A percentile compares a stretch with the other conserved stretches of the same genome.
phyloP scores from a whole-genome alignment of 2,329 filamentous ascomycete species.

The Lecanicillium sp. region DNA sequence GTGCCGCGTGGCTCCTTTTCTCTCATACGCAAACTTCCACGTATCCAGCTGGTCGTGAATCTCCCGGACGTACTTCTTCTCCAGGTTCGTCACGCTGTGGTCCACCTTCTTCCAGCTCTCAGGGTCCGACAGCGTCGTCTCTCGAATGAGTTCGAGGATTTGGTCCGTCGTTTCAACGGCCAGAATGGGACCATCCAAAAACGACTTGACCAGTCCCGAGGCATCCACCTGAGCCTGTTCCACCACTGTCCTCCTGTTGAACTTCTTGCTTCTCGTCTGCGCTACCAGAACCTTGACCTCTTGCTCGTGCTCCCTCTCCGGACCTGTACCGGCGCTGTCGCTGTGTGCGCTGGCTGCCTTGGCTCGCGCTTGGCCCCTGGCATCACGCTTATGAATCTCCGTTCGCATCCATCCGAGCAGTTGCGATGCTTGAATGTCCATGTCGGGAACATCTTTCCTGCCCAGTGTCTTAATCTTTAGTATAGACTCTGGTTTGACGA shows the following conservation, averaged over 20 bases:
- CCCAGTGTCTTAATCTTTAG: constrained; percentile 75
- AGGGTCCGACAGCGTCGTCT: constrained; percentile 67
- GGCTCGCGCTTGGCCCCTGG: constrained; percentile 37
- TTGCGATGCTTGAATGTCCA: constrained; percentile 65
- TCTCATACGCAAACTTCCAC: constrained; percentile 53
- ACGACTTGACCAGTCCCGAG: constrained; percentile 59
- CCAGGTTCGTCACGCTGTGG: constrained; percentile 66
- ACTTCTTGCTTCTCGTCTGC: constrained; percentile 82
- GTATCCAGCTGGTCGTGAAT: constrained; percentile 66
- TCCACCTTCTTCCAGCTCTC: constrained; percentile 81
- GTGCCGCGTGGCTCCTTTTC: constrained; percentile 50
- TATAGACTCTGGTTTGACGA: constrained; percentile 70
- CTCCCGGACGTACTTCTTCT: constrained; percentile 76
- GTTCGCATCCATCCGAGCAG: constrained; percentile 72
- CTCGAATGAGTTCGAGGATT: constrained; percentile 67
- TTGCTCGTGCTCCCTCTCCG: constrained; percentile 42
- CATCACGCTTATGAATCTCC: constrained; percentile 74
- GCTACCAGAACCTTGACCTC: constrained; percentile 81
- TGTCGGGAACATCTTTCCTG: constrained; percentile 66
- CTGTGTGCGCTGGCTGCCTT: constrained; percentile 10
- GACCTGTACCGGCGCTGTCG: constrained; percentile 19
- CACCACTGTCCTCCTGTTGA: constrained; percentile 78
- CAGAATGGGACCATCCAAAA: constrained; percentile 70
- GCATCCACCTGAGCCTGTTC: constrained; percentile 61
- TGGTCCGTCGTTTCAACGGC: constrained; percentile 85